These are phyloP conservation scores for Paracoccidioides brasiliensis DNA, from an alignment of 2,329 filamentous ascomycete species.

Conservation along the genomic window DNA sequence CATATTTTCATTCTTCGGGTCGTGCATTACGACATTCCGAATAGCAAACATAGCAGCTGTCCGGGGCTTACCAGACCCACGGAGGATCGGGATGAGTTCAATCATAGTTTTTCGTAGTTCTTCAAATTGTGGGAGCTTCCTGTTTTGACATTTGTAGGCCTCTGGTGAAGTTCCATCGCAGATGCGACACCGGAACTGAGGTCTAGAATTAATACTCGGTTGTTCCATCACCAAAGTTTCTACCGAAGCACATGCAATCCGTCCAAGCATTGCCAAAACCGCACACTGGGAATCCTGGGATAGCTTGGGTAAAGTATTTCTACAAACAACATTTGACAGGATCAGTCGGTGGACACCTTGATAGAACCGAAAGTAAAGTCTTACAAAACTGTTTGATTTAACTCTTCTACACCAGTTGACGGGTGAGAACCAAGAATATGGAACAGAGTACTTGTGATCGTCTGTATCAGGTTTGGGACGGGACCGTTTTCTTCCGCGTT, in stretches of 20 bases:
- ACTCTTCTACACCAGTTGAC: conserved; percentile 23
- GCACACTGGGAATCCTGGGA: conserved; percentile 40
- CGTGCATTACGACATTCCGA: conserved; percentile 56
- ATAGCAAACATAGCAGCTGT: conserved; percentile 60
- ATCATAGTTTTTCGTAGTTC: conserved; percentile 32
- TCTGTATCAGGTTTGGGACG: conserved; percentile 15
- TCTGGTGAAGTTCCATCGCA: conserved; percentile 24
- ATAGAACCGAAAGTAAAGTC: conserved; percentile 16
- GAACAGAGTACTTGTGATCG: conserved; percentile 23
- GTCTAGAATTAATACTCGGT: conserved; percentile 14
- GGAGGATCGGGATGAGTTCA: conserved; percentile 28
- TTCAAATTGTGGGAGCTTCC: conserved; percentile 15
- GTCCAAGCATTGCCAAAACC: conserved; percentile 43
- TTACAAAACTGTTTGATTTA: conserved; percentile 38
- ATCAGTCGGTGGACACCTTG: not conserved
- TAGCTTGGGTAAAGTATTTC: conserved; percentile 34
- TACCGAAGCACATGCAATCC: conserved; percentile 44
- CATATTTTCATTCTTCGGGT: conserved; percentile 44
- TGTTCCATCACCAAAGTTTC: conserved; percentile 29
- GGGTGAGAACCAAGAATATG: conserved; percentile 24
- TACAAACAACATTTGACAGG: conserved; percentile 13
- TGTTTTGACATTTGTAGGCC: conserved; percentile 8
- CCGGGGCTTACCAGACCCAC: conserved; percentile 45
- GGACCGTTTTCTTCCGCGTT: conserved; percentile 24
- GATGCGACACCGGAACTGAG: conserved; percentile 20